Evolutionary conservation across 176 grass and related monocot genomes (phyloP), one percentile per base, ranked within the genome.

Genomic region (Metroxylon sagu): DNA sequence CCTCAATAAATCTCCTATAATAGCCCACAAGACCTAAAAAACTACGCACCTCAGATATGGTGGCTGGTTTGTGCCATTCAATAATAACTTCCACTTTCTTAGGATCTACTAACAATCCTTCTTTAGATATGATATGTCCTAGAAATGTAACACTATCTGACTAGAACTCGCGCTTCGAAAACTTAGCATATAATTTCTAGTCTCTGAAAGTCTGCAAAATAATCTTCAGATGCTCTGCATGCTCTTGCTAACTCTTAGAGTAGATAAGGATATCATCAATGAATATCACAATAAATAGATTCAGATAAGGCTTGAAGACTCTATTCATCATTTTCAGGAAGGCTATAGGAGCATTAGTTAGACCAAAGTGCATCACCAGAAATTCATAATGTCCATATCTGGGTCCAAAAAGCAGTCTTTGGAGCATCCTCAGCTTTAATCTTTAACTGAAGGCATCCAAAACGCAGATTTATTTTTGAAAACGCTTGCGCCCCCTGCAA

Each of bases 251-350:
- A 23, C 23, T 17, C 16, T 50, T 3, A 39, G 23, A 57, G 31
- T 60, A 72, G 1, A 69, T 7, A 1, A 69, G 3, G 4, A 69
- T 69, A 43, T 69, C 66, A 56, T 69, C 66, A 56, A 73, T 60
- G 5, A 73, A 73, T 0, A 73, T 57, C 1, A 73, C 16, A 0
- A 73, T 25, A 29, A 35, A 53, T 2, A 28, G 27, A 0, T 56
- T 26, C 6, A 73, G 14, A 51, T 16, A 61, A 0, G 21, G 18
- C 55, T 18, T 29, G 31, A 61, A 72, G 2, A 70, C 21, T 14
- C 0, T 14, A 18, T 70, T 70, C 50, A 70, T 70, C 16, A 70
- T n/a, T 8, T 18, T 1, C 25, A 52, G 18, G 57, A 70, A 70
- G 8, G n/a, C 25, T 3, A 2, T 19, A 5, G 50, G 66, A 0